phyloP scores from a whole-genome alignment of 2,329 filamentous ascomycete species.

The Calonectria pauciramosa region DNA sequence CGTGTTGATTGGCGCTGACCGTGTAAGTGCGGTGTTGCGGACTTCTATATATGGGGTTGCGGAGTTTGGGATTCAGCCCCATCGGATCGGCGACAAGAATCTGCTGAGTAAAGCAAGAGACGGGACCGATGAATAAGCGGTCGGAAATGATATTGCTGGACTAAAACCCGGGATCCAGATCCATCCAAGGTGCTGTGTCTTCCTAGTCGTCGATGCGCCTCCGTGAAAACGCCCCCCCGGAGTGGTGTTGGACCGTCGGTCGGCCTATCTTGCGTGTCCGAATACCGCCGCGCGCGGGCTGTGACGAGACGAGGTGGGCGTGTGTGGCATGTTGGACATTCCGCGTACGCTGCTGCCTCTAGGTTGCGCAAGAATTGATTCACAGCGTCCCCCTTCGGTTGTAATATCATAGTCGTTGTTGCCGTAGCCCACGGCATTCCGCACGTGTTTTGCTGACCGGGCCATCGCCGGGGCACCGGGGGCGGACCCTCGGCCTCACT shows the following conservation, averaged over 20 bases:
- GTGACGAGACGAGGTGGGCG: not conserved
- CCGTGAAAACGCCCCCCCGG: conserved; percentile 17
- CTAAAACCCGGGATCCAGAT: not conserved
- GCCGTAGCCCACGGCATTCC: not conserved
- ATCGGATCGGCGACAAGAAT: not conserved
- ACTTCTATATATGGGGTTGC: conserved; percentile 22
- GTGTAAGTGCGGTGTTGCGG: not conserved
- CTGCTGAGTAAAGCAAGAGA: not conserved
- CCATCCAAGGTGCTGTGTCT: not conserved
- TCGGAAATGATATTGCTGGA: not conserved
- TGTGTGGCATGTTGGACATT: not conserved
- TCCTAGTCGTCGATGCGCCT: not conserved
- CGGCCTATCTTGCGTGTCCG: conserved; percentile 24
- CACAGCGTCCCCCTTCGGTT: not conserved
- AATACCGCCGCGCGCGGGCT: not conserved
- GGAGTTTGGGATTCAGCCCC: conserved; percentile 25
- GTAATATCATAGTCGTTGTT: not conserved
- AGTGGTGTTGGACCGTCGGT: conserved; percentile 39
- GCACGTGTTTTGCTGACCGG: not conserved
- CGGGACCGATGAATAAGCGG: not conserved
- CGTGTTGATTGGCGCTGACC: not conserved
- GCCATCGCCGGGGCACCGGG: not conserved
- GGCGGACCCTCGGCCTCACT: not conserved
- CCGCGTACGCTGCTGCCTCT: not conserved
- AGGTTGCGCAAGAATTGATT: not conserved